Percentiles rank a stretch among this genome's conserved stretches.
phyloP scores from a whole-genome alignment of 176 grass and related monocot species.

The Oryza officinalis region DNA sequence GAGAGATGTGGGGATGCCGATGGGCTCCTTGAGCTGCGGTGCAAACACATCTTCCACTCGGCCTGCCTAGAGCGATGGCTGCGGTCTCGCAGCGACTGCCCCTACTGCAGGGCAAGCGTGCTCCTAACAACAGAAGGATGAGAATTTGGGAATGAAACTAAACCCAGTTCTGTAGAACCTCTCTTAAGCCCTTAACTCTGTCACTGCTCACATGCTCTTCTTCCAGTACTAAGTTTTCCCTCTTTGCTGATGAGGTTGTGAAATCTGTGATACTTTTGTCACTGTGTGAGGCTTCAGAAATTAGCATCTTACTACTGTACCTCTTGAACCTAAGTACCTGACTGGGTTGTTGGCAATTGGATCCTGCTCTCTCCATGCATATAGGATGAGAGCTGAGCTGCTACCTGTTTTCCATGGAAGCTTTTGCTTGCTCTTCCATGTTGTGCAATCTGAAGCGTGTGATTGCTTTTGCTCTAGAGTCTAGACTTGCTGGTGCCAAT shows the following conservation, averaged over 20 bases:
- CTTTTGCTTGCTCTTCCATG: background rate
- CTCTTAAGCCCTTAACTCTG: background rate
- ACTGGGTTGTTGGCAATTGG: background rate
- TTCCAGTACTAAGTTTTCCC: background rate
- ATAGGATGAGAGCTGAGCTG: background rate
- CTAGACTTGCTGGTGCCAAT: background rate
- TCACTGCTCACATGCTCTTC: conserved; percentile 8
- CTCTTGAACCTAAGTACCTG: background rate
- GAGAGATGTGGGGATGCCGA: conserved; percentile 44
- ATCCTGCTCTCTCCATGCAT: background rate
- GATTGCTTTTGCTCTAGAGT: no score
- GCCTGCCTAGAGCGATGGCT: conserved; percentile 64
- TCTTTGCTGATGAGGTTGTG: background rate
- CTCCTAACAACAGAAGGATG: conserved; percentile 31
- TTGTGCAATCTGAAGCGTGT: background rate
- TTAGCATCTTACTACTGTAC: background rate
- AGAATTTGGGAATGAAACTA: conserved; percentile 12
- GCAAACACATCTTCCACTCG: conserved; percentile 72
- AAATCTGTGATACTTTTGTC: background rate
- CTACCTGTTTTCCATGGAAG: background rate
- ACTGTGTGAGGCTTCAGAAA: background rate
- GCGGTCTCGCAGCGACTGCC: conserved; percentile 51
- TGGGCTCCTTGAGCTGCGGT: conserved; percentile 49
- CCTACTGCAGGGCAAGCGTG: conserved; percentile 58
- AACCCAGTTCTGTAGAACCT: background rate